Conservation (phyloP, 306 rosid genomes). For the Pyrus betulifolia region DNA sequence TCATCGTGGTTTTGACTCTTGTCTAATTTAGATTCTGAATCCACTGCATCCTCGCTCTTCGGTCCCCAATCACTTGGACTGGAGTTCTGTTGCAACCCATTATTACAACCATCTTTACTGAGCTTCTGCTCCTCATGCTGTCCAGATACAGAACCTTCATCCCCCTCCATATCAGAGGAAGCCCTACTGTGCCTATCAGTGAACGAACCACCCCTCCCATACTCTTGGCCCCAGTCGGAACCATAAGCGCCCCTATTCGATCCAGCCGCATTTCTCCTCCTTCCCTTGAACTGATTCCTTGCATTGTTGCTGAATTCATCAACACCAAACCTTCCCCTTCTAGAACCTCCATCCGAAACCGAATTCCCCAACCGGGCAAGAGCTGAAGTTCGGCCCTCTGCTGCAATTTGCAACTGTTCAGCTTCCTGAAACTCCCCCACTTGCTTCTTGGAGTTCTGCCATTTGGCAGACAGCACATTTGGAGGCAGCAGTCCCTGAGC, state of each 20-base stretch:
- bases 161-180: conserved; percentile 34
- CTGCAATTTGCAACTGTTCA: conserved; percentile 17
- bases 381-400: conserved; percentile 57
- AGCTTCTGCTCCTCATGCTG: conserved; percentile 32
- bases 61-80: conserved; percentile 25
- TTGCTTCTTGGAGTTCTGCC: conserved; percentile 42
- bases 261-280: conserved; percentile 37
- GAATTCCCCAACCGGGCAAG: conserved; percentile 54
- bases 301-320: conserved; percentile 40
- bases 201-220: conserved; percentile 55
- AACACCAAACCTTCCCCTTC: conserved; percentile 48
- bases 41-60: conserved; percentile 32
- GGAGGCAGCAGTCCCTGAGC: conserved; percentile 76
- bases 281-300: conserved; percentile 30
- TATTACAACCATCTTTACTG: conserved; percentile 15
- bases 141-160: conserved; percentile 31
- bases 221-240: conserved; percentile 63
- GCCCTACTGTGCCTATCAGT: conserved; percentile 41
- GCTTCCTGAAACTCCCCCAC: conserved; percentile 29
- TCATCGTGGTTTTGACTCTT: conserved; percentile 26
- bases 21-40: conserved; percentile 29
- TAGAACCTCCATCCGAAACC: conserved; percentile 21
- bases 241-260: conserved; percentile 36
- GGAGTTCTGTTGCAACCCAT: conserved; percentile 22
- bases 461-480: conserved; percentile 40